Conservation (phyloP, 805 yeast genomes). For the Saccharomycopsis oosterbeekiorum region DNA sequence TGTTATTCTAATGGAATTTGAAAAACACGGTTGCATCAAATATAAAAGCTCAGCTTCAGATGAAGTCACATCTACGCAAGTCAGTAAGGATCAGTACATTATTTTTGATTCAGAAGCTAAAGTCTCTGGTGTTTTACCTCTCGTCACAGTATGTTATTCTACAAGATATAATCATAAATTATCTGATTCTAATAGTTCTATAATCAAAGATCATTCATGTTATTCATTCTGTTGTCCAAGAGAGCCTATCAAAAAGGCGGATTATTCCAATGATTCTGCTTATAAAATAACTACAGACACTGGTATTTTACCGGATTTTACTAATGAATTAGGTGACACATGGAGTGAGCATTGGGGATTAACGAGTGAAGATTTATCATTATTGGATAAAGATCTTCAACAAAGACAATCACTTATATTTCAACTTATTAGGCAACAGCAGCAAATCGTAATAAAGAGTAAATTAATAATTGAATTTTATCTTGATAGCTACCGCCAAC, state of each 20-base stretch:
- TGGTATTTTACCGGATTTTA: conserved; percentile 27
- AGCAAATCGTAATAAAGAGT: conserved; percentile 57
- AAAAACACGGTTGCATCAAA: conserved; percentile 33
- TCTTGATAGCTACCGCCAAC: conserved; percentile 34
- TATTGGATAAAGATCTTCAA: conserved; percentile 41
- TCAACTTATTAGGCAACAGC: conserved; percentile 65
- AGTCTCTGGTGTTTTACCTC: conserved; percentile 29
- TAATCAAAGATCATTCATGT: conserved; percentile 7
- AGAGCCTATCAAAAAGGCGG: conserved; percentile 8
- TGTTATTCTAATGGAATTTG: conserved; percentile 35
- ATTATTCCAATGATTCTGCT: not conserved
- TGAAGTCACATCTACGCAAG: not conserved
- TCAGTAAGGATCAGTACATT: conserved; percentile 2
- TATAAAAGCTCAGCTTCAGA: conserved; percentile 22
- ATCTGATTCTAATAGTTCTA: conserved; percentile 8
- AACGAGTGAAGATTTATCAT: conserved; percentile 41
- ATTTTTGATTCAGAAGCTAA: conserved; percentile 24
- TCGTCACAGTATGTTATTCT: conserved; percentile 26
- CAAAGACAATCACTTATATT: conserved; percentile 66
- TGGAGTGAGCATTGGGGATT: conserved; percentile 65
- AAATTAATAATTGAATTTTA: conserved; percentile 51
- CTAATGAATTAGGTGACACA: conserved; percentile 33
- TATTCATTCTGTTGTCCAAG: conserved; percentile 17
- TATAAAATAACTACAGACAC: conserved; percentile 34
- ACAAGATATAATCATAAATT: conserved; percentile 12